Evolutionary conservation across 2,329 filamentous ascomycete species (phyloP).

Genomic region (Geosmithia flava): DNA sequence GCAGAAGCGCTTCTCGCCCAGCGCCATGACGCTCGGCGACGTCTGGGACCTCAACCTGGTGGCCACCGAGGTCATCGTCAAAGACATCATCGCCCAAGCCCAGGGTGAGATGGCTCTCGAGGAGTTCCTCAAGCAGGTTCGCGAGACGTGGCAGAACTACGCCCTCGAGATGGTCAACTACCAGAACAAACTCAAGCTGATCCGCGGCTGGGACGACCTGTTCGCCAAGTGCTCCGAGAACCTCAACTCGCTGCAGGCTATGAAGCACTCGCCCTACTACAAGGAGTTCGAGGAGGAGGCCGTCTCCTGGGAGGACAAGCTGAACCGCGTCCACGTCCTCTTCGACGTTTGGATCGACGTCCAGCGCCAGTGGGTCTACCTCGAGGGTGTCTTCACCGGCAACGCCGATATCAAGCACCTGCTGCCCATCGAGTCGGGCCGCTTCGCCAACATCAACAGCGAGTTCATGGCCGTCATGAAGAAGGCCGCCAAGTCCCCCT

Average conservation of each 20-base stretch:
- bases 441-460: slow-evolving; percentile 98
- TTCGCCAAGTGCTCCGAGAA: slow-evolving; percentile 99
- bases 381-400: slow-evolving; percentile 96
- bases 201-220: slow-evolving; percentile 94
- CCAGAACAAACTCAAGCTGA: slow-evolving; percentile 94
- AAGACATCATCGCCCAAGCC: slow-evolving; percentile 87
- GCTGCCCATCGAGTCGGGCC: slow-evolving; percentile 86
- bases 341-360: slow-evolving; percentile 99
- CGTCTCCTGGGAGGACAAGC: slow-evolving; percentile 90
- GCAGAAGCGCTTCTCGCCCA: slow-evolving; percentile 83
- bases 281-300: slow-evolving; percentile 99
- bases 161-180: slow-evolving; percentile 90
- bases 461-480: slow-evolving; percentile 99
- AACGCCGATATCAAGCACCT: slow-evolving; percentile 99
- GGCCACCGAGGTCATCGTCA: slow-evolving; percentile 76
- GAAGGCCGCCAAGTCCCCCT: slow-evolving; percentile 94
- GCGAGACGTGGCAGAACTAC: slow-evolving; percentile 95
- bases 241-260: slow-evolving; percentile 91
- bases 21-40: slow-evolving; percentile 93
- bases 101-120: slow-evolving; percentile 98
- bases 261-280: slow-evolving; percentile 98
- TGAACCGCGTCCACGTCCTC: slow-evolving; percentile 92
- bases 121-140: slow-evolving; percentile 92
- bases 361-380: slow-evolving; percentile 98
- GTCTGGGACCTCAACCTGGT: slow-evolving; percentile 95